Evolutionary conservation across 2,329 filamentous ascomycete genomes (phyloP).

Genomic region (Cladosporium colombiae): DNA sequence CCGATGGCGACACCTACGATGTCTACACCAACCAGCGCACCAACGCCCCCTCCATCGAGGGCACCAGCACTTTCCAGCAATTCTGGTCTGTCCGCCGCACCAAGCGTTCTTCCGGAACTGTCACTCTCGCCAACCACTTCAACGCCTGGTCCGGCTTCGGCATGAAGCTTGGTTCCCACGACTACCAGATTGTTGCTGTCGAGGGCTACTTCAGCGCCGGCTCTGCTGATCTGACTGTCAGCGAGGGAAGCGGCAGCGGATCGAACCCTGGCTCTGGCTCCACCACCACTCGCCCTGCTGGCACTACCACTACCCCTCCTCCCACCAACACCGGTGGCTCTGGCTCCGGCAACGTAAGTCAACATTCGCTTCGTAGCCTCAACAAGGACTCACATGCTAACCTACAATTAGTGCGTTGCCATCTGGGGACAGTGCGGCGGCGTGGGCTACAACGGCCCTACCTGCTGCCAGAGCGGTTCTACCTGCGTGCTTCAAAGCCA

Average conservation of each 20-base stretch:
- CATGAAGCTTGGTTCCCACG: slow-evolving; percentile 34
- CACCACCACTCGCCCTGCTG: slow-evolving; percentile 7
- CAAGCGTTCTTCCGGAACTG: slow-evolving; percentile 35
- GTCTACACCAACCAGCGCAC: slow-evolving; percentile 50
- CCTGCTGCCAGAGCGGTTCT: slow-evolving; percentile 27
- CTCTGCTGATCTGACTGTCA: slow-evolving; percentile 40
- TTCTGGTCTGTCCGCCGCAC: slow-evolving; percentile 45
- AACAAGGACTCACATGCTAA: background rate
- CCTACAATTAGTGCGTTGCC: slow-evolving; percentile 1
- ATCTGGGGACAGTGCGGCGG: slow-evolving; percentile 21
- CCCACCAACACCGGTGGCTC: background rate
- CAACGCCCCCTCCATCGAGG: slow-evolving; percentile 44
- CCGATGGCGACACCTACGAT: slow-evolving; percentile 56
- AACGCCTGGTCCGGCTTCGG: slow-evolving; percentile 30
- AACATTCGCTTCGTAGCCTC: background rate
- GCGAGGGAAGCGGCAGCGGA: slow-evolving; percentile 9
- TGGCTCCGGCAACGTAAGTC: slow-evolving; percentile 14
- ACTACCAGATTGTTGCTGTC: slow-evolving; percentile 47
- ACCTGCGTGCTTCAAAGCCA: slow-evolving; percentile 25
- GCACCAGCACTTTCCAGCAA: slow-evolving; percentile 46
- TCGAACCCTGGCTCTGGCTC: background rate
- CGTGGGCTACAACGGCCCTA: slow-evolving; percentile 26
- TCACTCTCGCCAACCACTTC: slow-evolving; percentile 34
- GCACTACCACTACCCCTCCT: slow-evolving; percentile 1
- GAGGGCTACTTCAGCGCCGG: slow-evolving; percentile 48